Conservation (phyloP, 2,329 filamentous ascomycete species). For the Epichloe typhina region DNA sequence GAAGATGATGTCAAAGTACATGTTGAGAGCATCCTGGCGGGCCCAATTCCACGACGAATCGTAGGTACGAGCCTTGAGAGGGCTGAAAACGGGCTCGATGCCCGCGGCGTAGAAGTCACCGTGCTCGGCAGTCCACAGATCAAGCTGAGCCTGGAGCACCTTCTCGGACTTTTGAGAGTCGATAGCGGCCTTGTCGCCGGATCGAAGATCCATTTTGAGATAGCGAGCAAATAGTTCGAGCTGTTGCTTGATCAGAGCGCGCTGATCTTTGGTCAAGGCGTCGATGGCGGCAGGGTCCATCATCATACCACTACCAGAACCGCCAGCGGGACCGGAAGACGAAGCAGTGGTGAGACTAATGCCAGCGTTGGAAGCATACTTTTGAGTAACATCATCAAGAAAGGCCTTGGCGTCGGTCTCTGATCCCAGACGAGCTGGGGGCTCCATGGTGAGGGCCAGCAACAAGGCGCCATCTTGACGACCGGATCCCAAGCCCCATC, state of each 20-base stretch:
- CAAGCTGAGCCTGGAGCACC: constrained; percentile 81
- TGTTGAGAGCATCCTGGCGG: constrained; percentile 88
- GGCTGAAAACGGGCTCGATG: constrained; percentile 86
- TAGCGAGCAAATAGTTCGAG: constrained; percentile 90
- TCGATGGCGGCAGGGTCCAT: constrained; percentile 98
- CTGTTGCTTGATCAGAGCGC: constrained; percentile 94
- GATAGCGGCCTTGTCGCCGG: constrained; percentile 89
- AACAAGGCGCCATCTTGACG: constrained; percentile 85
- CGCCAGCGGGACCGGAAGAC: constrained; percentile 59
- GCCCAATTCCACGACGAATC: constrained; percentile 99
- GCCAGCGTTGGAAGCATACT: constrained; percentile 74
- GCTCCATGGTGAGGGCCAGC: constrained; percentile 86
- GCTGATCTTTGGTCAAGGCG: constrained; percentile 92
- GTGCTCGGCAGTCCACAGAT: constrained; percentile 90
- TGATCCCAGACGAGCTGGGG: constrained; percentile 71
- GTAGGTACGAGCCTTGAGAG: constrained; percentile 89
- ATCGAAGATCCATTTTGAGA: constrained; percentile 89
- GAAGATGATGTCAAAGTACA: constrained; percentile 99
- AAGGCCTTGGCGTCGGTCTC: constrained; percentile 87
- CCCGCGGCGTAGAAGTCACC: constrained; percentile 92
- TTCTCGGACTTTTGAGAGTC: constrained; percentile 74
- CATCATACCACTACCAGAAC: constrained; percentile 80
- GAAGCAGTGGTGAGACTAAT: constrained; percentile 70
- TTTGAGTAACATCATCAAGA: constrained; percentile 76
- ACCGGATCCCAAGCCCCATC: constrained; percentile 78